These are phyloP conservation scores for Phialemoniopsis sp. DNA, from an alignment of 2,329 filamentous ascomycete species.

Conservation along the genomic window DNA sequence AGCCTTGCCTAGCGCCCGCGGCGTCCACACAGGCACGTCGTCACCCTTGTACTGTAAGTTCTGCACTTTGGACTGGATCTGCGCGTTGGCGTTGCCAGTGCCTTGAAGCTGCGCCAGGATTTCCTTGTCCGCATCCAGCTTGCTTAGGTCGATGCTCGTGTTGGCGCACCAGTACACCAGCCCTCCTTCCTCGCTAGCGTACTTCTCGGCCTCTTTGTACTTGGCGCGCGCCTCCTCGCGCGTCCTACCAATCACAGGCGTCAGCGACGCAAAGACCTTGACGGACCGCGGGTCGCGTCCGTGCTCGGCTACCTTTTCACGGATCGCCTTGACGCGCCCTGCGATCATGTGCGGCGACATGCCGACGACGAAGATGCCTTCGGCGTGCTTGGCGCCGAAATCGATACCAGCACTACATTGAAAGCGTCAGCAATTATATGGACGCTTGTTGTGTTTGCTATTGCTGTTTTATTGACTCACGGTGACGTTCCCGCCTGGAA, in stretches of 20 bases:
- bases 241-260: slow-evolving; percentile 60
- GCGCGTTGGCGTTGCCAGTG: neutral
- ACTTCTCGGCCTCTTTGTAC: no score
- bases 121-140: neutral
- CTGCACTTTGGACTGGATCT: slow-evolving; percentile 1
- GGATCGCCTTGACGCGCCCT: slow-evolving; percentile 60
- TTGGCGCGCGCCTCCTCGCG: slow-evolving; percentile 66
- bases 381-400: slow-evolving; percentile 67
- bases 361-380: slow-evolving; percentile 66
- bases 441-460: no score
- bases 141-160: no score
- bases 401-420: slow-evolving; percentile 58
- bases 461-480: no score
- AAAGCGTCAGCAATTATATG: no score
- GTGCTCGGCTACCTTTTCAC: slow-evolving; percentile 42
- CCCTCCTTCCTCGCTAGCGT: no score
- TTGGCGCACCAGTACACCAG: no score
- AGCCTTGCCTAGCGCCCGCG: neutral
- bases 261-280: slow-evolving; percentile 65
- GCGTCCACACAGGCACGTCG: neutral
- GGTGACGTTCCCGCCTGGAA: slow-evolving; percentile 68
- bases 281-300: slow-evolving; percentile 57
- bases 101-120: no score
- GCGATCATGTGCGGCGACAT: slow-evolving; percentile 59
- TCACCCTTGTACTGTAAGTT: slow-evolving; percentile 1